Conservation (phyloP, 768 basidiomycete genomes). For the Boletellus sp. region DNA sequence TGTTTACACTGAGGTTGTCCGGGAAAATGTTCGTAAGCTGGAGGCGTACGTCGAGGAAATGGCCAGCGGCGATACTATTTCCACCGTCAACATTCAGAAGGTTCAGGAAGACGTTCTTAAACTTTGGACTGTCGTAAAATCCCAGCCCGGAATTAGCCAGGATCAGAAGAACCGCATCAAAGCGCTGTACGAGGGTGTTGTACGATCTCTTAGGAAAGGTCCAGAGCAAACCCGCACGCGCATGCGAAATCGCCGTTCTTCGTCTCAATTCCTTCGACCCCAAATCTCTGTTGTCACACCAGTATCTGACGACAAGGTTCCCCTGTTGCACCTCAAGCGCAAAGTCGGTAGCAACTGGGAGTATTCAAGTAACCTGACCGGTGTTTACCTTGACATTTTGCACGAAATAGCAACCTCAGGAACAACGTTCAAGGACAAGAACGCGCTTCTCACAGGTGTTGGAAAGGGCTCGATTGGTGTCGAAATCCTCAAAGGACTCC, state of each 20-base stretch:
- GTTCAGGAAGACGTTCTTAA: conserved; percentile 96
- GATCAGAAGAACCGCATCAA: conserved; percentile 96
- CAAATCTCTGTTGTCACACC: conserved; percentile 67
- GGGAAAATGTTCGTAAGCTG: conserved; percentile 93
- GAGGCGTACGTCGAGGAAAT: conserved; percentile 98
- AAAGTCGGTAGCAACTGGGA: conserved; percentile 95
- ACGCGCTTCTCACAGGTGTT: conserved; percentile 95
- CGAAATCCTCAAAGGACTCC: conserved; percentile 93
- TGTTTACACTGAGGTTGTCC: conserved; percentile 90
- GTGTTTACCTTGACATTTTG: conserved; percentile 93
- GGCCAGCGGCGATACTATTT: conserved; percentile 90
- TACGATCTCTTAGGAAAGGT: conserved; percentile 82
- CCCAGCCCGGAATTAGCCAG: conserved; percentile 94
- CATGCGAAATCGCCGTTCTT: conserved; percentile 78
- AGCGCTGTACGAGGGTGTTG: conserved; percentile 93
- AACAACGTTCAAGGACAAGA: conserved; percentile 98
- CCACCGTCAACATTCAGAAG: conserved; percentile 91
- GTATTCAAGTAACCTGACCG: conserved; percentile 94
- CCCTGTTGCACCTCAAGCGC: conserved; percentile 93
- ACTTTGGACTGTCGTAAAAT: conserved; percentile 95
- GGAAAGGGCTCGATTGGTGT: conserved; percentile 98
- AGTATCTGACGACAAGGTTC: conserved; percentile 83
- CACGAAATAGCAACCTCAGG: conserved; percentile 99
- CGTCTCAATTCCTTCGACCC: conserved; percentile 96
- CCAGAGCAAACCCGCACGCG: conserved; percentile 59